These are phyloP conservation scores for Endogone sp. DNA, from an alignment of 192 early-diverging fungal genomes.

Conservation along the genomic window DNA sequence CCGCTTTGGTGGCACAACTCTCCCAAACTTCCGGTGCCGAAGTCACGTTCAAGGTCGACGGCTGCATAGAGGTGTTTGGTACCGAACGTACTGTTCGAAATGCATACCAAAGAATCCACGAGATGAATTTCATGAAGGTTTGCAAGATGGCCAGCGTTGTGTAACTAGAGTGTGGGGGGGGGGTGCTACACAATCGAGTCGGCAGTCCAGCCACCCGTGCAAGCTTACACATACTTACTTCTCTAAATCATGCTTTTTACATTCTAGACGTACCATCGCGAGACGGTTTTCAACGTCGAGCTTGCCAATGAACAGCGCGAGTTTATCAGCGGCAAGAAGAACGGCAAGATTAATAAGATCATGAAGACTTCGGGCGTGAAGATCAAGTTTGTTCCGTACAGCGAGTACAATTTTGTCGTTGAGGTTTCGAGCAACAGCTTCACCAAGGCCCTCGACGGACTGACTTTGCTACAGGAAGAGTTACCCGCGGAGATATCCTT, in stretches of 20 bases:
- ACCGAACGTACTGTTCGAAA: slow-evolving; percentile 53
- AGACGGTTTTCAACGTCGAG: slow-evolving; percentile 74
- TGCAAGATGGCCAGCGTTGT: not conserved
- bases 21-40: slow-evolving; percentile 57
- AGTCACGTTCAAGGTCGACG: slow-evolving; percentile 48
- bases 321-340: slow-evolving; percentile 88
- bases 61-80: slow-evolving; percentile 71
- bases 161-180: too few relatives aligned
- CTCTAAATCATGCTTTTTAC: slow-evolving; percentile 10
- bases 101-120: slow-evolving; percentile 54
- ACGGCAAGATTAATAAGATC: slow-evolving; percentile 86
- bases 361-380: slow-evolving; percentile 67
- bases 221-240: not conserved
- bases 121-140: slow-evolving; percentile 44
- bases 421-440: slow-evolving; percentile 58
- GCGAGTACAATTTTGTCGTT: slow-evolving; percentile 80
- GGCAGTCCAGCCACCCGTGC: too few relatives aligned
- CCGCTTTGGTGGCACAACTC: slow-evolving; percentile 41
- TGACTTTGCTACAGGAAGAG: slow-evolving; percentile 71
- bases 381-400: slow-evolving; percentile 63
- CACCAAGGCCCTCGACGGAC: slow-evolving; percentile 57
- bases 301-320: slow-evolving; percentile 75
- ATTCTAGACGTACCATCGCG: slow-evolving; percentile 34
- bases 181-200: too few relatives aligned
- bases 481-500: slow-evolving; percentile 86